Evolutionary conservation across 805 yeast genomes (phyloP).

Genomic region (Cyberlindnera petersonii): DNA sequence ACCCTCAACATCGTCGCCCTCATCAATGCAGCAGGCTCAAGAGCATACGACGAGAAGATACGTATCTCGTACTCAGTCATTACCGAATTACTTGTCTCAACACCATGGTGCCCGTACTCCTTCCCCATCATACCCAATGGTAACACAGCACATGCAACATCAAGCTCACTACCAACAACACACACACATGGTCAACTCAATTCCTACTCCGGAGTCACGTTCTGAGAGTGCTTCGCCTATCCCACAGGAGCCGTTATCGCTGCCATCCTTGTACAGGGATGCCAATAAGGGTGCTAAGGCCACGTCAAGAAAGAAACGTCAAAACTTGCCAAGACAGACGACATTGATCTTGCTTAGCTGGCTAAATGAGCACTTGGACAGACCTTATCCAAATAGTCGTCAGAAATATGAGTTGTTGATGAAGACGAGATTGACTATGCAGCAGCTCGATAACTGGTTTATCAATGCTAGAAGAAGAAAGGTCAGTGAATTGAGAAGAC

Average conservation of each 20-base stretch:
- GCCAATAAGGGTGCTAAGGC: constrained; percentile 9
- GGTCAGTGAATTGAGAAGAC: constrained; percentile 33
- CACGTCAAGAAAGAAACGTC: constrained; percentile 43
- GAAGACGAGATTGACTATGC: constrained; percentile 73
- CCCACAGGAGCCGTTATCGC: neutral
- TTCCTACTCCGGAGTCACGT: constrained; percentile 18
- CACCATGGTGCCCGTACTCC: constrained; percentile 9
- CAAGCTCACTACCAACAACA: constrained; percentile 8
- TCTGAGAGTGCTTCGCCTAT: constrained; percentile 13
- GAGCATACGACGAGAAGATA: too few relatives aligned
- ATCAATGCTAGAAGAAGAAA: constrained; percentile 82
- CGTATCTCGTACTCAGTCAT: constrained; percentile 11
- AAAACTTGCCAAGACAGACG: constrained; percentile 75
- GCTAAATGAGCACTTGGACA: constrained; percentile 68
- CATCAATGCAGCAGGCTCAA: constrained; percentile 2
- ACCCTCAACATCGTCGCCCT: neutral
- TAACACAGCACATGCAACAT: too few relatives aligned
- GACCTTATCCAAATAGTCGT: constrained; percentile 80
- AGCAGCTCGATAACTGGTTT: constrained; percentile 83
- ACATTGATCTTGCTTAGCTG: constrained; percentile 66
- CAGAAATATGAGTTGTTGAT: constrained; percentile 68
- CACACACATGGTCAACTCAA: constrained; percentile 4
- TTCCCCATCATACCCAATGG: constrained; percentile 6
- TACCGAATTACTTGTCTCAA: constrained; percentile 11
- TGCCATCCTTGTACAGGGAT: constrained; percentile 2